Evolutionary conservation across 228 moss, liverwort and hornwort species (phyloP).

Genomic region (Sphagnum magellanicum): DNA sequence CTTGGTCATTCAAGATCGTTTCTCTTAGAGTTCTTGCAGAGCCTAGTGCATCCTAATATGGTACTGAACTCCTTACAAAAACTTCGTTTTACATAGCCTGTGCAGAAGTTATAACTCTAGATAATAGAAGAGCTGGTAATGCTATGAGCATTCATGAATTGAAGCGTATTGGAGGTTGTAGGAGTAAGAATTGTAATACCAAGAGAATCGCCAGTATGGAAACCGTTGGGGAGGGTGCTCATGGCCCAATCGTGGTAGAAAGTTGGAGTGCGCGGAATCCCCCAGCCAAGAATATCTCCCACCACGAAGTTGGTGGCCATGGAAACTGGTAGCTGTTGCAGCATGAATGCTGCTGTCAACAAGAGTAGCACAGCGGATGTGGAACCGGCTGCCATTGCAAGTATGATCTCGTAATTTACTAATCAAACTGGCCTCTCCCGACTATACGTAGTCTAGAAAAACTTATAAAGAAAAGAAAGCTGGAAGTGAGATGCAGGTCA

Average conservation of each 20-base stretch:
- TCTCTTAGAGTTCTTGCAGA: too few species aligned
- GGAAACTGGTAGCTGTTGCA: background rate
- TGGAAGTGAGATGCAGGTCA: too few species aligned
- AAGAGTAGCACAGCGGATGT: background rate
- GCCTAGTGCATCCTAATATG: background rate
- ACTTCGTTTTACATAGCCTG: background rate
- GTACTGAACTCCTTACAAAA: background rate
- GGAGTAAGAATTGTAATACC: background rate
- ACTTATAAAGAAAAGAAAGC: too few species aligned
- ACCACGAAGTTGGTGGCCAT: conserved; percentile 6
- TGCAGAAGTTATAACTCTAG: background rate
- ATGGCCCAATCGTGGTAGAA: conserved; percentile 10
- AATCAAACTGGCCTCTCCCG: too few species aligned
- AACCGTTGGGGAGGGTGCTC: conserved; percentile 1
- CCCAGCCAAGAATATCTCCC: conserved; percentile 5
- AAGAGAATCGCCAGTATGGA: conserved; percentile 4
- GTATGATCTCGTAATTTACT: too few species aligned
- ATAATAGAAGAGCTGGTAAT: background rate
- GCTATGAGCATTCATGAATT: background rate
- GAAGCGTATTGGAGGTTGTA: background rate
- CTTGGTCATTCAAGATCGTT: too few species aligned
- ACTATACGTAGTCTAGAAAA: too few species aligned
- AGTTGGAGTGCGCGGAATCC: background rate
- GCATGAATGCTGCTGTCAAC: background rate
- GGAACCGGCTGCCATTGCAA: too few species aligned